phyloP scores from a whole-genome alignment of 2,329 filamentous ascomycete species.

The Chaetomium globosum region DNA sequence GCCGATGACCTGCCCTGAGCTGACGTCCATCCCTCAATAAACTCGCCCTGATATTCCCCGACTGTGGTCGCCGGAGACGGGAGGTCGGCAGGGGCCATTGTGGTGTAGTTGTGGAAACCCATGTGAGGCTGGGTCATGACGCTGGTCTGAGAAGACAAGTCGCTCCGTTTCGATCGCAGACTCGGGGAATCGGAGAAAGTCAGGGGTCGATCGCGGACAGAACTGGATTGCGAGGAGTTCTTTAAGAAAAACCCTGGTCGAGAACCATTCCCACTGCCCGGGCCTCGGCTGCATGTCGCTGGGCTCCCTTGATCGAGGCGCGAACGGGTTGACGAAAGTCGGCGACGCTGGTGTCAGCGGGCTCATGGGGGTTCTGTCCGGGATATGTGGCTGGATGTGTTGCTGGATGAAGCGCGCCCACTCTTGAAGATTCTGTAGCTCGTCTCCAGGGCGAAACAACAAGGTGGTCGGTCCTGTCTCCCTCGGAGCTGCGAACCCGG shows the following conservation, averaged over 20 bases:
- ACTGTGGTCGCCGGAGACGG: constrained; percentile 59
- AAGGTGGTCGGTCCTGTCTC: constrained; percentile 54
- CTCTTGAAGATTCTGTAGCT: constrained; percentile 58
- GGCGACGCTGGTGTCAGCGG: constrained; percentile 59
- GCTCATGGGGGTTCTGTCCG: constrained; percentile 50
- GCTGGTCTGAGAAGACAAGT: constrained; percentile 62
- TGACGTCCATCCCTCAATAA: constrained; percentile 63
- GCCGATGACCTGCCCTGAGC: constrained; percentile 62
- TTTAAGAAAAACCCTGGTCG: constrained; percentile 51
- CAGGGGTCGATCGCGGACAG: constrained; percentile 54
- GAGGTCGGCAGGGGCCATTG: constrained; percentile 56
- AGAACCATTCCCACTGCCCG: constrained; percentile 49
- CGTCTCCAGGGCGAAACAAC: constrained; percentile 61
- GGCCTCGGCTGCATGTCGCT: constrained; percentile 50
- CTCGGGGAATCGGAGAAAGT: constrained; percentile 63
- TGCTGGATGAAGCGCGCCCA: constrained; percentile 60
- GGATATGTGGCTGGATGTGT: constrained; percentile 46
- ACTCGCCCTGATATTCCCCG: constrained; percentile 57
- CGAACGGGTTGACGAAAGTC: constrained; percentile 58
- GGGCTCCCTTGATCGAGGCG: constrained; percentile 47
- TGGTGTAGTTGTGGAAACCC: constrained; percentile 53
- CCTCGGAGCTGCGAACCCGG: constrained; percentile 57
- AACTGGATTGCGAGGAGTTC: constrained; percentile 52
- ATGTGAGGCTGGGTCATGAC: constrained; percentile 49
- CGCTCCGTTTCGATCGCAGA: constrained; percentile 63